These are phyloP conservation scores for Filobasidium uniguttulatum DNA, from an alignment of 1,284 basidiomycete genomes.

Conservation along the genomic window DNA sequence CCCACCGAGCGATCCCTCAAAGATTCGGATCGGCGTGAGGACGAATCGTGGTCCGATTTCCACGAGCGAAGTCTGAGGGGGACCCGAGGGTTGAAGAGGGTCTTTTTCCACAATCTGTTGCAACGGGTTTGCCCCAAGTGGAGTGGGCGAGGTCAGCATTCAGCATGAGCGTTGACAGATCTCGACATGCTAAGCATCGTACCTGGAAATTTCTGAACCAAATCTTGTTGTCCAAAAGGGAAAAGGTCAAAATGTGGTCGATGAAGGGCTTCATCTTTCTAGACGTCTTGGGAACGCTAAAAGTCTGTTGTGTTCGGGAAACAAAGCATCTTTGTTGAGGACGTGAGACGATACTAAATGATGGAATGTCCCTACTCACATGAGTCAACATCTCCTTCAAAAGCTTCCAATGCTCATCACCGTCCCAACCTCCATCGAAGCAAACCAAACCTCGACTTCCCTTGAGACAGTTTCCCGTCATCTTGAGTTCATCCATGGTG, in stretches of 20 bases:
- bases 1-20: constrained; percentile 92
- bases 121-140: constrained; percentile 23
- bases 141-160: too few species aligned
- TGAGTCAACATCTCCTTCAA: constrained; percentile 95
- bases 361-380: constrained; percentile 44
- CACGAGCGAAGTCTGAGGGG: constrained; percentile 52
- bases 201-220: constrained; percentile 99
- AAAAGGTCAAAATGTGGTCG: constrained; percentile 94
- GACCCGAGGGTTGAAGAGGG: constrained; percentile 44
- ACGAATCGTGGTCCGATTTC: constrained; percentile 98
- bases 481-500: constrained; percentile 99
- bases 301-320: constrained; percentile 52
- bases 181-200: constrained; percentile 15
- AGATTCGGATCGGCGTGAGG: constrained; percentile 91
- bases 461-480: constrained; percentile 98
- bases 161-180: not conserved
- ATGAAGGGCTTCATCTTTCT: constrained; percentile 92
- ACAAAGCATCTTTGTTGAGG: not conserved
- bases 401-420: constrained; percentile 65
- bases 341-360: not conserved
- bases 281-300: constrained; percentile 80
- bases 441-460: constrained; percentile 82
- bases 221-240: constrained; percentile 86
- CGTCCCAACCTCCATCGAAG: constrained; percentile 86
- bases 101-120: constrained; percentile 44